Base-by-base conservation (phyloP, 2,329 filamentous ascomycete genomes). In the Claviceps quebecensis region DNA sequence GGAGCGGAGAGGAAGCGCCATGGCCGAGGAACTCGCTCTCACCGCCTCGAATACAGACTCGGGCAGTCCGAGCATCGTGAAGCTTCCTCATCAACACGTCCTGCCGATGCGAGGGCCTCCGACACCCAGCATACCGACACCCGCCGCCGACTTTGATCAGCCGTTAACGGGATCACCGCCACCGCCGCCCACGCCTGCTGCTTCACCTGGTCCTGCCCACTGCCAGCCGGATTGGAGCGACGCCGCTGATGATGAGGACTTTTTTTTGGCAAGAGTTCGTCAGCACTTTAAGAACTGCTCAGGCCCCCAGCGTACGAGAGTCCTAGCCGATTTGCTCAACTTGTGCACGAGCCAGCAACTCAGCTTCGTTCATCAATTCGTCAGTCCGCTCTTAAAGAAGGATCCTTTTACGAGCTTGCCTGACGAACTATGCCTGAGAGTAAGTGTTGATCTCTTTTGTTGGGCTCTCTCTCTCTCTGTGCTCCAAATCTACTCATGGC, bases 291-390 rank as follows among this genome's bases (percentile, higher is more conserved):
- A 83, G 60, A 80, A 83, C 51, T 83, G 88, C 66, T 84, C 82
- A 53, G 79, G 83, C 23, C 78, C 81, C 1, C 86, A 91, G 67
- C 81, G 87, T 52, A 86, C 89, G 60, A 79, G 86, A 40, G 80
- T 95, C 60, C 72, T 98, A 53, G 87, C 87, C 48, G 90, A 95
- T 64, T 73, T 98, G 52, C 73, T 98, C 57, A 95, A 95, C 62
- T 78, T 95, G 59, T 98, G 93, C 71, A 94, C 94, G 59, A 96
- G 87, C 60, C 89, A 94, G 62, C 86, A 95, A 66, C 75, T 98
- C 58, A 95, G 89, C 68, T 97, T 96, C 64, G 90, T 98, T 19
- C 88, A 94, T 59, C 88, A 94, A 65, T 95, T 95, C 67, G 91
- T 98, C 59, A 91, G 88, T 65, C 93, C 93, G 29, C 72, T 94